Conservation (phyloP, 2,329 filamentous ascomycete genomes). For the Cladobotryum mycophilum region DNA sequence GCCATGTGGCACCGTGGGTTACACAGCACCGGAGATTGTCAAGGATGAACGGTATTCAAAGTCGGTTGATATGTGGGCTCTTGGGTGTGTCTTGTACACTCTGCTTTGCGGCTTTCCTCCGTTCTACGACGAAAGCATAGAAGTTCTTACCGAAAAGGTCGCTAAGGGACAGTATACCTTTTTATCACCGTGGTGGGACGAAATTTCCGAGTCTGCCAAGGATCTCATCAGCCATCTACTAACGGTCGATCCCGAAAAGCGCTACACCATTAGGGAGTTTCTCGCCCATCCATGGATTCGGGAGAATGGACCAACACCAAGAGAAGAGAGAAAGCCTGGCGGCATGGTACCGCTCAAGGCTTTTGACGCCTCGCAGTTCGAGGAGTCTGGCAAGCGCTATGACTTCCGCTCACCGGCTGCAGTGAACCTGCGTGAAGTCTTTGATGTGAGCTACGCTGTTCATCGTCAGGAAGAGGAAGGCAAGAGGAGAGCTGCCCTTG, state of each 20-base stretch:
- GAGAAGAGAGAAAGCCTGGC: constrained; percentile 51
- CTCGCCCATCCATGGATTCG: constrained; percentile 91
- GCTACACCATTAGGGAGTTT: constrained; percentile 90
- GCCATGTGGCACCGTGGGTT: constrained; percentile 96
- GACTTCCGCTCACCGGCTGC: constrained; percentile 95
- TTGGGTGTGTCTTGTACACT: constrained; percentile 95
- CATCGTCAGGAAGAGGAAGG: constrained; percentile 94
- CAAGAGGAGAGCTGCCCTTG: constrained; percentile 81
- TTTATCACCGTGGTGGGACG: constrained; percentile 98
- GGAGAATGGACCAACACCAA: constrained; percentile 51
- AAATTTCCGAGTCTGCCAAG: constrained; percentile 91
- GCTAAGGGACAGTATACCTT: constrained; percentile 96
- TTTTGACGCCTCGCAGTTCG: constrained; percentile 50
- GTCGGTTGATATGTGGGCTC: constrained; percentile 98
- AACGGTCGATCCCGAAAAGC: constrained; percentile 90
- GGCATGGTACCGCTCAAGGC: constrained; percentile 40
- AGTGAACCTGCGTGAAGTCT: constrained; percentile 92
- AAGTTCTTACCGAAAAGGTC: constrained; percentile 94
- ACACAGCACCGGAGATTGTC: constrained; percentile 96
- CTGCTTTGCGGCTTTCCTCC: constrained; percentile 95
- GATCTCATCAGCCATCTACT: constrained; percentile 90
- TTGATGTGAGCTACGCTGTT: constrained; percentile 96
- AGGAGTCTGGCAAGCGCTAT: constrained; percentile 60
- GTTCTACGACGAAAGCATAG: constrained; percentile 98
- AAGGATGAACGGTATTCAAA: constrained; percentile 99